These are phyloP conservation scores for Solanum chiquidenum DNA, from an alignment of 257 asterid genomes.

Conservation along the genomic window DNA sequence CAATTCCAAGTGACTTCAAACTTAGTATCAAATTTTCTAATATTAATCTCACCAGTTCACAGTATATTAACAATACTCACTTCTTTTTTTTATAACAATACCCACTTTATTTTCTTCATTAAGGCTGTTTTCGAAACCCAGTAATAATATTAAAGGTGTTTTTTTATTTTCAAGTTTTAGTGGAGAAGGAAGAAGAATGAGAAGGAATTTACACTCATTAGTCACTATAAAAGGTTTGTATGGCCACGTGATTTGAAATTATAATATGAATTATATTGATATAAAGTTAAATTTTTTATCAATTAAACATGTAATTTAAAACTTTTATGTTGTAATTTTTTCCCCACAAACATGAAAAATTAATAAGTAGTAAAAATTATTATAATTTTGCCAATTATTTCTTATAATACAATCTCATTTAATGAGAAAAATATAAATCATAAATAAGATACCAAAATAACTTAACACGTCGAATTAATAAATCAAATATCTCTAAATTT, in stretches of 20 bases:
- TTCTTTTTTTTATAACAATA: no score
- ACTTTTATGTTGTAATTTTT: not conserved
- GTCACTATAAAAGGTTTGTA: no score
- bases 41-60: not conserved
- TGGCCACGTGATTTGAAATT: not conserved
- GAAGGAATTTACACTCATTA: not conserved
- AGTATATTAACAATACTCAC: not conserved
- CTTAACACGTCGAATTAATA: not conserved
- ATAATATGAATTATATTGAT: no score
- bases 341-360: not conserved
- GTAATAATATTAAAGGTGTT: no score
- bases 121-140: no score
- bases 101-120: not conserved
- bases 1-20: not conserved
- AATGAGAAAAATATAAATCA: not conserved
- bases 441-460: no score
- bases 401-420: not conserved
- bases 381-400: not conserved
- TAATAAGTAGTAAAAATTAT: not conserved
- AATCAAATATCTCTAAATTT: no score
- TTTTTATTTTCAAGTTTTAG: not conserved
- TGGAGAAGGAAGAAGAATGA: not conserved
- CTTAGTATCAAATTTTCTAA: not conserved
- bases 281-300: no score
- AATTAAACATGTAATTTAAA: no score